phyloP scores from a whole-genome alignment of 495 filamentous ascomycete genomes.

The Podospora pseudoanserina region DNA sequence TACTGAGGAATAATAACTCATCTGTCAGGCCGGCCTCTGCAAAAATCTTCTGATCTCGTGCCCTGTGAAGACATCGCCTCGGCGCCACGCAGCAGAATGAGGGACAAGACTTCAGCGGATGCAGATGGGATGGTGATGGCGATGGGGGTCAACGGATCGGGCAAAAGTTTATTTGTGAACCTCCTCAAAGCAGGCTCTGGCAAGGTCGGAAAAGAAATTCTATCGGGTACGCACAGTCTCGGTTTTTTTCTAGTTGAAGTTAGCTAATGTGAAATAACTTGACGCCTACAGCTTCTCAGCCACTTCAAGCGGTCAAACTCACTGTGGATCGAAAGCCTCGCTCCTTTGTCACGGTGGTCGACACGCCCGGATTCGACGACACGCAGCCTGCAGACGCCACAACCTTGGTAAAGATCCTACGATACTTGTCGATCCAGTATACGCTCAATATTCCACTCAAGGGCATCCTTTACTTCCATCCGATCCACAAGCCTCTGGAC shows the following conservation, averaged over 20 bases:
- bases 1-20: too few species aligned
- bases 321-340: neutral
- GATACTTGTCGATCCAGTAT: neutral
- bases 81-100: neutral
- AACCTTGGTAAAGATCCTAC: neutral
- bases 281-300: neutral
- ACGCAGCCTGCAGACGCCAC: neutral
- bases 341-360: neutral
- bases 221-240: neutral
- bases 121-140: conserved; percentile 7
- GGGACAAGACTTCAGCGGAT: neutral
- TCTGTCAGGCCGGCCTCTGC: neutral
- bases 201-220: neutral
- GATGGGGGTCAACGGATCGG: conserved; percentile 7
- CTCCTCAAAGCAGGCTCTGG: conserved; percentile 3
- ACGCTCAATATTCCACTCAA: conserved; percentile 2
- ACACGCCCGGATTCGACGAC: neutral
- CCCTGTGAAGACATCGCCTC: neutral
- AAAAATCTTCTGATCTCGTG: neutral
- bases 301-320: neutral
- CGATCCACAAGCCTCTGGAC: neutral
- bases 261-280: neutral
- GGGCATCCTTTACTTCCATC: conserved; percentile 7
- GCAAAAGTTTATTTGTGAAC: conserved; percentile 4
- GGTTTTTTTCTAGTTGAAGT: neutral